These are phyloP conservation scores for Fusarium sp. DNA, from an alignment of 2,329 filamentous ascomycete genomes.

Conservation along the genomic window DNA sequence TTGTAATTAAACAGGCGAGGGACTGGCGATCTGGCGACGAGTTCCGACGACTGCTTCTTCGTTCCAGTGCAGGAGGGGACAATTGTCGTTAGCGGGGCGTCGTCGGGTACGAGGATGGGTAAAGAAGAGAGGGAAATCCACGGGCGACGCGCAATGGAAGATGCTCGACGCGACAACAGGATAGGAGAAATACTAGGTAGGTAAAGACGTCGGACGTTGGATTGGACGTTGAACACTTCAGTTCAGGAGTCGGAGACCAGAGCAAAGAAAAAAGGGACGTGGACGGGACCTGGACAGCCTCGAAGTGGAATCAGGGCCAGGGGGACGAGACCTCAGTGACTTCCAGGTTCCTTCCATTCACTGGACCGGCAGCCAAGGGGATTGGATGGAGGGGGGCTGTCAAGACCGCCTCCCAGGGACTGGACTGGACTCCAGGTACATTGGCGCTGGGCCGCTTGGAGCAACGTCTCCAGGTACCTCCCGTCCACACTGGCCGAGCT, in stretches of 20 bases:
- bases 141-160: conserved; percentile 12
- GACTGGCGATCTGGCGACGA: conserved; percentile 32
- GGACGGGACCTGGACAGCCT: conserved; percentile 19
- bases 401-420: conserved; percentile 35
- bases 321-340: conserved; percentile 14
- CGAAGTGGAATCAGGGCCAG: conserved; percentile 32
- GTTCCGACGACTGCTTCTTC: conserved; percentile 37
- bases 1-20: conserved; percentile 46
- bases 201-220: conserved; percentile 13
- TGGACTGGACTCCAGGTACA: conserved; percentile 21
- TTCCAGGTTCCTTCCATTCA: conserved; percentile 34
- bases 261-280: conserved; percentile 28
- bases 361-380: conserved; percentile 10
- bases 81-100: conserved; percentile 27
- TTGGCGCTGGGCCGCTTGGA: conserved; percentile 30
- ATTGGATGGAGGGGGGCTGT: conserved; percentile 34
- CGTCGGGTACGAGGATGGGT: conserved; percentile 12
- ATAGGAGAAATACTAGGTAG: conserved; percentile 18
- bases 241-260: conserved; percentile 28
- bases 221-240: conserved; percentile 28
- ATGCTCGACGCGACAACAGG: conserved; percentile 8
- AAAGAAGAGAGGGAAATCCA: conserved; percentile 19
- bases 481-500: conserved; percentile 19
- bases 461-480: conserved; percentile 37
- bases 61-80: conserved; percentile 40